Percentiles rank a stretch among this genome's conserved stretches.
Conservation (phyloP, 2,329 filamentous ascomycete genomes). For the Sporothrix inflata region DNA sequence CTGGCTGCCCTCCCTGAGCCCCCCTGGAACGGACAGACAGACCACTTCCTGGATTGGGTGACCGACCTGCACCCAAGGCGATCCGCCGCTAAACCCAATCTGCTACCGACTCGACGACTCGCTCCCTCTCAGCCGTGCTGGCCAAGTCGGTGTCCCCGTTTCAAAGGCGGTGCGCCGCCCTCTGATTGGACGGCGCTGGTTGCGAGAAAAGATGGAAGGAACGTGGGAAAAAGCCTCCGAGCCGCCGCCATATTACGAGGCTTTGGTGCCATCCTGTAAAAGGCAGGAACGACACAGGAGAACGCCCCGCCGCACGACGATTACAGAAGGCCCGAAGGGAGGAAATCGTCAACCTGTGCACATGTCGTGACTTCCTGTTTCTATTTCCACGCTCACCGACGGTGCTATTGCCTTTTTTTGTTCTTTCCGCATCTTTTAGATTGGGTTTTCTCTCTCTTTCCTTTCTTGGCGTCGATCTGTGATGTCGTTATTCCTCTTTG, state of each 20-base stretch:
- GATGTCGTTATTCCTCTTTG: neutral
- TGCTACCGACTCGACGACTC: constrained; percentile 41
- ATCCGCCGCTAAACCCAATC: constrained; percentile 40
- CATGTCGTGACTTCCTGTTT: constrained; percentile 21
- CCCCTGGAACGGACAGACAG: constrained; percentile 6
- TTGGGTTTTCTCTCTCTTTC: neutral
- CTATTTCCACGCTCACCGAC: constrained; percentile 11
- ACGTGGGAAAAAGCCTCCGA: neutral
- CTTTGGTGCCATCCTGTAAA: constrained; percentile 13
- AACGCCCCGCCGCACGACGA: constrained; percentile 12
- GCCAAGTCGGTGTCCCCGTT: constrained; percentile 19
- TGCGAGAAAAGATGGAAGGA: neutral
- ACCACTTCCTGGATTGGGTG: constrained; percentile 30
- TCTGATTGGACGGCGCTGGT: neutral
- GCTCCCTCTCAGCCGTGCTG: constrained; percentile 13
- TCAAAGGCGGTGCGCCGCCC: neutral
- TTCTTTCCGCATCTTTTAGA: neutral
- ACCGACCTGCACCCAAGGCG: constrained; percentile 29
- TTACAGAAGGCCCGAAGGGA: constrained; percentile 28
- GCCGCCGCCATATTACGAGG: neutral
- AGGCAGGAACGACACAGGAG: constrained; percentile 23
- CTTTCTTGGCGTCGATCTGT: constrained; percentile 1
- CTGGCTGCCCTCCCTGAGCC: neutral
- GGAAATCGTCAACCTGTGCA: constrained; percentile 1
- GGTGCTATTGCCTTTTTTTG: neutral